Evolutionary conservation across 352 stramenopile species (phyloP).

Genomic region (Globisporangium splendens): DNA sequence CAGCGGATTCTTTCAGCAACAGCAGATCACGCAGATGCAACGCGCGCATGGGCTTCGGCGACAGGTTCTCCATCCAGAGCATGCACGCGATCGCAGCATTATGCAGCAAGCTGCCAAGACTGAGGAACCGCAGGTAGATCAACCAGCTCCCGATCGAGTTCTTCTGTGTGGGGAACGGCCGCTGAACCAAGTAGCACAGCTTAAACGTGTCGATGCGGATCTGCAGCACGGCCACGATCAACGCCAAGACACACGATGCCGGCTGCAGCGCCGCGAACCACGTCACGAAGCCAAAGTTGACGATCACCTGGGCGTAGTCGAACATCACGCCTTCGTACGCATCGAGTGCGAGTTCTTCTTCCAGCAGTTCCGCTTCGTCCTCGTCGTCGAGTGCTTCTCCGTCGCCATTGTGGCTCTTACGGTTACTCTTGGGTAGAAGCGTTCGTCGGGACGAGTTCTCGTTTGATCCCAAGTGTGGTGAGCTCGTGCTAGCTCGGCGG

Average conservation of each 20-base stretch:
- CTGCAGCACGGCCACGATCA: conserved; percentile 50
- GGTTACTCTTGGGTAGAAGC: conserved; percentile 8
- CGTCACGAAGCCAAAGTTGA: conserved; percentile 57
- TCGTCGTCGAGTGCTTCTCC: conserved; percentile 3
- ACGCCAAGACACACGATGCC: conserved; percentile 33
- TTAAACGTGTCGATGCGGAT: conserved; percentile 63
- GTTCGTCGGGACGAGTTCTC: neutral
- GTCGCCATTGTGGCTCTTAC: neutral
- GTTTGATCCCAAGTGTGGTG: conserved; percentile 1
- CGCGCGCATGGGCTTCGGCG: conserved; percentile 6
- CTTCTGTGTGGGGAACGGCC: conserved; percentile 46
- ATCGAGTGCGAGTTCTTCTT: conserved; percentile 37
- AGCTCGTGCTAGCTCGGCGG: neutral
- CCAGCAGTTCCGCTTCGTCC: conserved; percentile 14
- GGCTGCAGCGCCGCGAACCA: conserved; percentile 62
- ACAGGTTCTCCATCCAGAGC: conserved; percentile 21
- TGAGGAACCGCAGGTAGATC: conserved; percentile 51
- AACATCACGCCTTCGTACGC: conserved; percentile 70
- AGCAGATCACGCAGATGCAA: conserved; percentile 23
- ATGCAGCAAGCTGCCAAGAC: conserved; percentile 44
- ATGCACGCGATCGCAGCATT: conserved; percentile 37
- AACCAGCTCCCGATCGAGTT: conserved; percentile 62
- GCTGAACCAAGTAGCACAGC: conserved; percentile 56
- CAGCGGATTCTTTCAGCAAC: conserved; percentile 2
- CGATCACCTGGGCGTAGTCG: conserved; percentile 70